A percentile compares a stretch with the other conserved stretches of the same genome.
phyloP scores from a whole-genome alignment of 1,284 basidiomycete species.

The Ustilago xerochloae region DNA sequence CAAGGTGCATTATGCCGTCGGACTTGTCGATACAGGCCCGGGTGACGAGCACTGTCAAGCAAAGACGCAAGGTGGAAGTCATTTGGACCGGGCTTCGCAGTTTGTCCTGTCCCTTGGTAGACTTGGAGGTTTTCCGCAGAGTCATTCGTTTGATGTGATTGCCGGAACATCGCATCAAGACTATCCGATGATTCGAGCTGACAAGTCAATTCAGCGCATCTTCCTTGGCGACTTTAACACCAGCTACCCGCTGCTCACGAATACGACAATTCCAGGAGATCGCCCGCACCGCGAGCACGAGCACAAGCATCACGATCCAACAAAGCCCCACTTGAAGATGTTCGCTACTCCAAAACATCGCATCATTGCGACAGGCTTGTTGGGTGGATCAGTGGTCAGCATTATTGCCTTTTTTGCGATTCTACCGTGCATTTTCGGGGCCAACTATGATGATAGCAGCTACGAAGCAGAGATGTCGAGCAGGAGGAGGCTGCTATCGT shows the following conservation, averaged over 20 bases:
- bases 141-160: constrained; percentile 56
- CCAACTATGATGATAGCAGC: constrained; percentile 26
- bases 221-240: constrained; percentile 53
- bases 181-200: constrained; percentile 63
- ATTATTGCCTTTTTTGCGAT: constrained; percentile 35
- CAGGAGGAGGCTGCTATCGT: constrained; percentile 22
- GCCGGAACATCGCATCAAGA: constrained; percentile 63
- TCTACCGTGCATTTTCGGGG: constrained; percentile 34
- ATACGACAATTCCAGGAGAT: constrained; percentile 52
- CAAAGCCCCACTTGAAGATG: constrained; percentile 28
- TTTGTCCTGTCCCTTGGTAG: constrained; percentile 49
- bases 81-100: constrained; percentile 59
- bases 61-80: constrained; percentile 58
- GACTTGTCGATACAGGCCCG: constrained; percentile 57
- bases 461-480: constrained; percentile 33
- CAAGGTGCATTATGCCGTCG: constrained; percentile 55
- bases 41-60: constrained; percentile 64
- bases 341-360: constrained; percentile 49
- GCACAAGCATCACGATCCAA: constrained; percentile 11
- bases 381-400: constrained; percentile 38
- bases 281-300: constrained; percentile 10
- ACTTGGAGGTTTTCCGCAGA: constrained; percentile 46
- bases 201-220: constrained; percentile 50
- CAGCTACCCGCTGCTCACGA: constrained; percentile 35
- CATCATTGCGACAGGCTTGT: constrained; percentile 37